phyloP scores from a whole-genome alignment of 1,139 yeast species.

The Hyphopichia buzzinii region DNA sequence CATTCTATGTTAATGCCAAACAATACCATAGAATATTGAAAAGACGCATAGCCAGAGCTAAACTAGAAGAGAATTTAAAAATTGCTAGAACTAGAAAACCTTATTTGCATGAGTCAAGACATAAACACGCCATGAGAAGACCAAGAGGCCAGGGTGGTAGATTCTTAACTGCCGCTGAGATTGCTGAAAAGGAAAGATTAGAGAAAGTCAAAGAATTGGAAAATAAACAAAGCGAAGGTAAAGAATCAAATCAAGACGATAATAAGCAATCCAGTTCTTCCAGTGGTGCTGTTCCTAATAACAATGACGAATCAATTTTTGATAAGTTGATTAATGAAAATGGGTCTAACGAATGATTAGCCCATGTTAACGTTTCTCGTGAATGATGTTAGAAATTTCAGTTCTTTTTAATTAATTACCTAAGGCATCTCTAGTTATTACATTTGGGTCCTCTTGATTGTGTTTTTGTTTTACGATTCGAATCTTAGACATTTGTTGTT shows the following conservation, averaged over 20 bases:
- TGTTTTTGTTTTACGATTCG: background rate
- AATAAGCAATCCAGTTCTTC: background rate
- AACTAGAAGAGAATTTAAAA: conserved; percentile 82
- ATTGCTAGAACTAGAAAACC: conserved; percentile 92
- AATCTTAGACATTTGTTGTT: background rate
- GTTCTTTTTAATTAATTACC: conserved; percentile 1
- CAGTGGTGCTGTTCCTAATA: background rate
- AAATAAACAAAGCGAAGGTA: conserved; percentile 18
- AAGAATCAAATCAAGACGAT: background rate
- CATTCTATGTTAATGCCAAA: conserved; percentile 95
- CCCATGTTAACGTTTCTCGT: background rate
- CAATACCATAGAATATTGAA: conserved; percentile 94
- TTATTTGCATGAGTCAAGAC: conserved; percentile 93
- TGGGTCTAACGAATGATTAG: background rate
- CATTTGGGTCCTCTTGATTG: background rate
- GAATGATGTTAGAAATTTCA: background rate
- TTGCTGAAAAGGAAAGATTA: conserved; percentile 73
- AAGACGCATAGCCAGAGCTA: conserved; percentile 90
- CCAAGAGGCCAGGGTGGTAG: conserved; percentile 99
- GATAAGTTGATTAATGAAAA: conserved; percentile 12
- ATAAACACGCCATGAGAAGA: conserved; percentile 98
- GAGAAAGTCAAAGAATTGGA: conserved; percentile 48
- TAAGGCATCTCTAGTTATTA: background rate
- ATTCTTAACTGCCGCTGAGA: conserved; percentile 93
- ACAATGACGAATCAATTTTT: conserved; percentile 15